These are phyloP conservation scores for Russula vinacea DNA, from an alignment of 768 basidiomycete genomes.

Conservation along the genomic window DNA sequence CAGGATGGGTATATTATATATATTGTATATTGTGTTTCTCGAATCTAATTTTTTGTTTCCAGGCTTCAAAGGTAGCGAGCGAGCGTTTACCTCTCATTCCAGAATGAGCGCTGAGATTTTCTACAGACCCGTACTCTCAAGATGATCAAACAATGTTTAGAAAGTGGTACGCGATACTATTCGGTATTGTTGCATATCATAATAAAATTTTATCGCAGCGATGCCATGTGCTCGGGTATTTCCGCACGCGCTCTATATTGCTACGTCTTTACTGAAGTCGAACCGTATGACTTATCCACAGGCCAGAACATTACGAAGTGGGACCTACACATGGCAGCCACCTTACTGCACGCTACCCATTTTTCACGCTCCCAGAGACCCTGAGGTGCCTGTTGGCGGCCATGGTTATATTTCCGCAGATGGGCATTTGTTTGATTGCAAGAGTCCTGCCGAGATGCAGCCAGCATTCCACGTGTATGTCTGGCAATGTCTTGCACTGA, in stretches of 20 bases:
- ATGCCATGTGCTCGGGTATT: constrained; percentile 51
- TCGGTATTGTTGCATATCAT: not conserved
- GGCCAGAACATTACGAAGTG: constrained; percentile 47
- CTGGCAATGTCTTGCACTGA: not conserved
- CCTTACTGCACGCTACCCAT: constrained; percentile 54
- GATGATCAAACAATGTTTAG: constrained; percentile 53
- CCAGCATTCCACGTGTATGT: constrained; percentile 62
- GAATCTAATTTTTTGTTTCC: not conserved
- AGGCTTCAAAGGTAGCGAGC: constrained; percentile 52
- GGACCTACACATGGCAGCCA: constrained; percentile 40
- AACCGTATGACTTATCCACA: constrained; percentile 27
- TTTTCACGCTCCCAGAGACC: constrained; percentile 45
- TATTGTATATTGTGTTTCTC: too few relatives aligned
- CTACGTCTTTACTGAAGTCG: not conserved
- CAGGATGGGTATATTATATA: constrained; percentile 53
- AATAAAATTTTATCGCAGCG: constrained; percentile 35
- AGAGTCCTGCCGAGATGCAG: constrained; percentile 49
- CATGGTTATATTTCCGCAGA: constrained; percentile 52
- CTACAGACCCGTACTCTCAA: constrained; percentile 53
- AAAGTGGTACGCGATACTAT: constrained; percentile 44
- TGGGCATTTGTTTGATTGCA: constrained; percentile 53
- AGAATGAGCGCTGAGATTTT: not conserved
- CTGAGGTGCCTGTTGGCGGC: constrained; percentile 34
- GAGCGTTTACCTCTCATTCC: not conserved
- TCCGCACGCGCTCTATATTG: not conserved